Base-by-base conservation (phyloP, 495 filamentous ascomycete genomes). In the Saxophila tyrrhenica region DNA sequence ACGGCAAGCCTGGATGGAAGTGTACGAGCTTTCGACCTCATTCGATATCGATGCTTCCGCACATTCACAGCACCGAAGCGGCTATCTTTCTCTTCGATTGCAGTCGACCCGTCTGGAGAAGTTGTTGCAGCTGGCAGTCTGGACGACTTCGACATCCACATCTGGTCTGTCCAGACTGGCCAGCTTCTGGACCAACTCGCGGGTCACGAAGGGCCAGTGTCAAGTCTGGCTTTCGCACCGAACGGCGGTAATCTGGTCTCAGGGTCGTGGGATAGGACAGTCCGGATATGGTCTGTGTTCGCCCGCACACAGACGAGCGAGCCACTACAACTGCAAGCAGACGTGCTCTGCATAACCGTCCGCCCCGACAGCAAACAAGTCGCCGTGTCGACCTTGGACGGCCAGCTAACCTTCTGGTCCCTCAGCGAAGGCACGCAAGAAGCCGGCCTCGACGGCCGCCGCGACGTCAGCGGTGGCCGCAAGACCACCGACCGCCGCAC, bases 161-260 rank as follows among this genome's bases (percentile, higher is more conserved):
- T 96, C 41, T 98, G 92, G 92, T 95, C 88, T 35, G 92, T 98
- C 17, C 94, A 98, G 67, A 98, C 92, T 2, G 92, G 92, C 10
- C 92, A 98, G 66, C 74, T 97, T 44, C 79, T 98, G 3, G 92
- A 98, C 62, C 83, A 84, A 55, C 76, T 98, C 15, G 76, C 89
- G 9, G 92, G 94, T 9, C 92, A 98, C 60, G 92, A 97, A 69
- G 92, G 91, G 0, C 92, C 94, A 11, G 82, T 98, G 16, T 86
- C 87, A 5, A 83, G 85, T 1, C 72, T 98, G 21, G 80, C 87
- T 2, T 98, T 98, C 64, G 83, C 89, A 16, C 86, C 89, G 0
- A 83, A 92, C 64, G 89, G 91, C 24, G 79, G 81, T 45, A 78
- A 81, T 46, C 70, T 98, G 44, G 83, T 89, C 23, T 94, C 87